phyloP scores from a whole-genome alignment of 495 filamentous ascomycete genomes.

The Symbiotaphrina buchneri region DNA sequence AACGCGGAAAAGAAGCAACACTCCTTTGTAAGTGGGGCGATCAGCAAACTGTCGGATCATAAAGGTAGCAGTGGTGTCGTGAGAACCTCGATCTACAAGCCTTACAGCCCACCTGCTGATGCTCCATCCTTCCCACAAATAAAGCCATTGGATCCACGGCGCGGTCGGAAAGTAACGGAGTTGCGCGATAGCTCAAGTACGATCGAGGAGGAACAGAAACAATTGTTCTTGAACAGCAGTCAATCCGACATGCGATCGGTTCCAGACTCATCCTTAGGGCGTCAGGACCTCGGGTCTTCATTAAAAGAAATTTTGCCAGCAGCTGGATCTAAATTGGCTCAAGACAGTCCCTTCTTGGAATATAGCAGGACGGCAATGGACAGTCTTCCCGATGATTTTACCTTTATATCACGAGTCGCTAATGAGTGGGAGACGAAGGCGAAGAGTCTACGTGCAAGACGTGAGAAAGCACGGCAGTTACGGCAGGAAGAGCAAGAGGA shows the following conservation, averaged over 20 bases:
- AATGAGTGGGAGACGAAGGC: conserved; percentile 22
- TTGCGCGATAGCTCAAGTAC: not conserved
- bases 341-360: conserved; percentile 3
- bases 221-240: not conserved
- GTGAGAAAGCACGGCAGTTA: conserved; percentile 22
- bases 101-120: not conserved
- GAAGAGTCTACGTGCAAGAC: conserved; percentile 16
- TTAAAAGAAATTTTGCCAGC: conserved; percentile 2
- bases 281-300: not conserved
- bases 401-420: conserved; percentile 21
- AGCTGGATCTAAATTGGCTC: not conserved
- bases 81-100: conserved; percentile 1
- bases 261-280: not conserved
- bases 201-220: not conserved
- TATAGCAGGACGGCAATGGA: conserved; percentile 8
- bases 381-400: conserved; percentile 20
- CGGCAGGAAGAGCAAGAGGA: conserved; percentile 31
- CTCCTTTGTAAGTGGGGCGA: conserved; percentile 1
- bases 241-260: not conserved
- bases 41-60: not conserved
- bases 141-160: not conserved
- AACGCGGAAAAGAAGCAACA: not conserved
- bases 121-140: not conserved
- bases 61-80: too few relatives aligned
- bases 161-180: not conserved